Base-by-base conservation (phyloP, 352 stramenopile species). In the Phytophthora sp. region DNA sequence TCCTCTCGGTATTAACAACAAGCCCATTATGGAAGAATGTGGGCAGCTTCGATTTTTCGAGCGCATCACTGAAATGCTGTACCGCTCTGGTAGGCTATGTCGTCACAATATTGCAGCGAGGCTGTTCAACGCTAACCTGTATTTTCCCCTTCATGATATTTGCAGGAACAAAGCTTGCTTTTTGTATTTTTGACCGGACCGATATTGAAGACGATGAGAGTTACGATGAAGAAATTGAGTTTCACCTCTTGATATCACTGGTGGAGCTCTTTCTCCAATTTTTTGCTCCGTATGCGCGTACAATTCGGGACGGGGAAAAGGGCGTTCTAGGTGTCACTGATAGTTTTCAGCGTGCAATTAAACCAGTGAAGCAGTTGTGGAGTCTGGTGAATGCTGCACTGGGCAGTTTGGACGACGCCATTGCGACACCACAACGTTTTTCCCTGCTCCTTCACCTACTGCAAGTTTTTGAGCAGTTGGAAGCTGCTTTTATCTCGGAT, bases 151-250 rank as follows among this genome's bases (percentile, higher is more conserved):
- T n/a, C n/a, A n/a, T 38, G 9, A 11, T 38, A 38, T 18, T 38
- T 24, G 11, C 48, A 85, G 77, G 71, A 24, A 70, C 67, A 9
- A 91, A 91, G 43, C 72, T 91, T 30, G 63, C 84, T 13, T 91
- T 91, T 42, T 84, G 69, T 24, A 85, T 91, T 28, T 89, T 88
- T 45, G 82, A 91, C 27, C 79, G 79, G 23, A 87, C 72, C 0
- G 77, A 89, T 30, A 76, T 88, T 4, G 82, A 91, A 43, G 81
- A 91, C 46, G 82, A 88, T 24, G 82, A 91, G 31, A 82, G 74
- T 31, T 89, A 87, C 55, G 82, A 91, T 26, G 82, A 91, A 64
- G 79, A 91, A 50, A 77, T 88, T 38, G 82, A 89, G 63, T 87
- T 87, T 32, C 76, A 88, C 17, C 54, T 88, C 9, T 58, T 89